Conservation (phyloP, 78 protist genomes). For the Neovahlkampfia damariscottae region DNA sequence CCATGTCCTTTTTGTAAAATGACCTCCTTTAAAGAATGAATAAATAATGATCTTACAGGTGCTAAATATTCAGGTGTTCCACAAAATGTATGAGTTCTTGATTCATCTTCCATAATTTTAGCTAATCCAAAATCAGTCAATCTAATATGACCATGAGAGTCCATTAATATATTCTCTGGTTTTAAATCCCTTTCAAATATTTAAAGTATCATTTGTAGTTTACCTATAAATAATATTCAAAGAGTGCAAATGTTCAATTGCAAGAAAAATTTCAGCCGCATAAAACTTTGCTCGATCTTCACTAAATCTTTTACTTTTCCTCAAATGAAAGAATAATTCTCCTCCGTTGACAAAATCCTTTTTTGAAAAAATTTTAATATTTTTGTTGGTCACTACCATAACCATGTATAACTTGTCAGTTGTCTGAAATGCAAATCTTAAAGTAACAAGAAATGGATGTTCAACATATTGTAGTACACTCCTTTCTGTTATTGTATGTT, state of each 20-base stretch:
- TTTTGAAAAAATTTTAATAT: no score
- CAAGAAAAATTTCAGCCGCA: constrained; percentile 71
- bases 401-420: background rate
- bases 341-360: constrained; percentile 90
- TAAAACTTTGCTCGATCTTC: constrained; percentile 66
- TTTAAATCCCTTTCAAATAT: constrained; percentile 60
- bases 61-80: constrained; percentile 98
- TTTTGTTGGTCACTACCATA: no score
- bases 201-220: background rate
- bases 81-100: constrained; percentile 86
- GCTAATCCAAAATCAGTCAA: constrained; percentile 94
- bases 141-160: constrained; percentile 71
- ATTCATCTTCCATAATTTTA: constrained; percentile 42
- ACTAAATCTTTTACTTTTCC: constrained; percentile 34
- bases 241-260: constrained; percentile 31
- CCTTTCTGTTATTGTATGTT: background rate
- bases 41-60: constrained; percentile 12
- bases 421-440: background rate
- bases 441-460: background rate
- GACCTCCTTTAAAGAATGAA: constrained; percentile 6
- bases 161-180: constrained; percentile 93
- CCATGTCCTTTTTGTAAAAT: constrained; percentile 32
- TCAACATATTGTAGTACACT: background rate
- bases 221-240: background rate
- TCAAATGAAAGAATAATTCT: constrained; percentile 79